Conservation (phyloP, 2,329 filamentous ascomycete species). For the Ambrosiella xylebori region DNA sequence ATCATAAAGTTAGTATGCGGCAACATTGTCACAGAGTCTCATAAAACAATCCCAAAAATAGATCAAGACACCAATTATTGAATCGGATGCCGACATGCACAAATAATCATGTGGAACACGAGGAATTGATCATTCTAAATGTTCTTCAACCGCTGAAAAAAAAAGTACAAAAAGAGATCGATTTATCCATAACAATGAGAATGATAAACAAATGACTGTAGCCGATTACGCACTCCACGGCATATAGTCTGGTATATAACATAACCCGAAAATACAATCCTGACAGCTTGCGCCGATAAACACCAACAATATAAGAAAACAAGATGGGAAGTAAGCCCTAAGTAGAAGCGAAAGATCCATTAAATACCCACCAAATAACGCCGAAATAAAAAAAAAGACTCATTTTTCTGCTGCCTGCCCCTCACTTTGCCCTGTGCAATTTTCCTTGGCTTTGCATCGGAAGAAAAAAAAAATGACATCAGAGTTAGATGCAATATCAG, state of each 20-base stretch:
- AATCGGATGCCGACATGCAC: neutral
- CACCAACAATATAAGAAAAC: neutral
- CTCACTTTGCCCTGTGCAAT: neutral
- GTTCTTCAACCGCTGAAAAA: neutral
- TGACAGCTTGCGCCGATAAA: neutral
- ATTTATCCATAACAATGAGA: neutral
- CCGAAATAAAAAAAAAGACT: neutral
- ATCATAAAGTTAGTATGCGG: neutral
- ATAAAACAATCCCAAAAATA: neutral
- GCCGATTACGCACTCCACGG: neutral
- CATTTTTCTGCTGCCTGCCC: neutral
- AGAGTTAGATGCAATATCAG: neutral
- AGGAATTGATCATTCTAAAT: neutral
- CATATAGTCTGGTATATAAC: conserved; percentile 1
- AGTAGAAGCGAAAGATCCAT: neutral
- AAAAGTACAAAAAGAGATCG: neutral
- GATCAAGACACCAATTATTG: neutral
- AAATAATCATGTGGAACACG: neutral
- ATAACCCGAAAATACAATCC: neutral
- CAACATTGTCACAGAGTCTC: neutral
- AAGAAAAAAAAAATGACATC: neutral
- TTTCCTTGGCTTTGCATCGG: neutral
- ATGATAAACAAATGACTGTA: neutral
- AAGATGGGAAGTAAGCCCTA: neutral
- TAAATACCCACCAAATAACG: neutral